Evolutionary conservation across 2,329 filamentous ascomycete species (phyloP).

Genomic region (Pseudogymnoascus sp.): DNA sequence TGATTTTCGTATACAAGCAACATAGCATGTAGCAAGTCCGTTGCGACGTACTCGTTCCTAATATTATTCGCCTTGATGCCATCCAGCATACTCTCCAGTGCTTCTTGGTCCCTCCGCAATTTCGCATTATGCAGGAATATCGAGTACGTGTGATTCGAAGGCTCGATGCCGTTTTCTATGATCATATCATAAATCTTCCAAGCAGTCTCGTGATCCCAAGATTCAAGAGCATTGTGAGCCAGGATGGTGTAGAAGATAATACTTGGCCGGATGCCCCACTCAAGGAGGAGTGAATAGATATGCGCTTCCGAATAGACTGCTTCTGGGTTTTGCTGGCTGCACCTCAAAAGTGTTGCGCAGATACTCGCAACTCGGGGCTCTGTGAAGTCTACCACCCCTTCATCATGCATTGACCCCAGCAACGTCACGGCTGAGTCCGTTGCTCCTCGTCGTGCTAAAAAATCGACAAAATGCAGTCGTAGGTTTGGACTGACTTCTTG

Average conservation of each 20-base stretch:
- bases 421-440: constrained; percentile 39
- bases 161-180: constrained; percentile 47
- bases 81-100: constrained; percentile 47
- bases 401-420: constrained; percentile 30
- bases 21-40: constrained; percentile 46
- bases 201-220: constrained; percentile 53
- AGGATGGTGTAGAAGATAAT: constrained; percentile 56
- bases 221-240: constrained; percentile 62
- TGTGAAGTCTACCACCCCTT: constrained; percentile 39
- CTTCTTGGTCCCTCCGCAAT: constrained; percentile 26
- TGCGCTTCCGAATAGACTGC: constrained; percentile 41
- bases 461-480: constrained; percentile 22
- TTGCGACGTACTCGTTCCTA: constrained; percentile 40
- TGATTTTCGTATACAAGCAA: constrained; percentile 32
- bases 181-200: constrained; percentile 59
- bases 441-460: constrained; percentile 33
- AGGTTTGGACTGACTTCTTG: constrained; percentile 19
- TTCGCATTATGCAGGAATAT: constrained; percentile 67
- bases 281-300: constrained; percentile 48
- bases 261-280: constrained; percentile 56
- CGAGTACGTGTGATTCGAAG: constrained; percentile 60
- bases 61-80: constrained; percentile 41
- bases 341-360: constrained; percentile 38
- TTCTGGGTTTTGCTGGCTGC: constrained; percentile 26
- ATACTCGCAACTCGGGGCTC: constrained; percentile 41